Evolutionary conservation across 495 filamentous ascomycete genomes (phyloP), one percentile per base, ranked within the genome.

Genomic region (Aspergillus ellipticus): DNA sequence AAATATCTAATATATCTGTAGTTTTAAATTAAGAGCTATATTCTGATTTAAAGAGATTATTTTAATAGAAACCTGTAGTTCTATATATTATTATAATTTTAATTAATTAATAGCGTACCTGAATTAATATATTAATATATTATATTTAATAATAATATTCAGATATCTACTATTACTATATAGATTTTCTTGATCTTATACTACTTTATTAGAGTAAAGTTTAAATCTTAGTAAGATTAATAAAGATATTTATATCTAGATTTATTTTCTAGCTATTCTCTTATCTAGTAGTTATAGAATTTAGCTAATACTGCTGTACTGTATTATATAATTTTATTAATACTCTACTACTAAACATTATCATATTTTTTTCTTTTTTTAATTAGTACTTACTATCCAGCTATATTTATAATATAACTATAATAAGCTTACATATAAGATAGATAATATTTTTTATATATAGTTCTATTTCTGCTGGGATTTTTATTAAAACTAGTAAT

Each of bases 111-210:
- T 47, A 19, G 20, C 43, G 19, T 47, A 19, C 43, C 43, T 47
- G 43, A 47, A 47, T 47, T 47, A 47, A 47, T 47, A 16, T 19
- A 19, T 19, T 47, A 19, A 47, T 19, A 19, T 47, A 9, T 47
- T 47, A 19, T 47, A 19, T 11, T 19, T 47, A 47, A 47, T 11
- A 19, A 19, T 19, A 47, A 47, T 47, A 47, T 47, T 47, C 43
- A 47, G 43, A 19, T 47, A 47, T 47, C 43, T 47, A 47, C 43
- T 47, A 47, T 47, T 19, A 24, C 43, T 47, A 47, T 47, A 2
- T 47, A 47, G 43, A 19, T 46, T 46, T 46, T 46, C 20, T 22
- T 4, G 43, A 46, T 11, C 19, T 46, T 46, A 46, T 46, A 46
- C 20, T 16, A 19, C 20, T 46, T 46, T 13, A 46, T 19, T 19